A percentile compares a stretch with the other conserved stretches of the same genome.
These are phyloP conservation scores for Xylariomycetidae sp. DNA, from an alignment of 2,329 filamentous ascomycete genomes.

Conservation along the genomic window DNA sequence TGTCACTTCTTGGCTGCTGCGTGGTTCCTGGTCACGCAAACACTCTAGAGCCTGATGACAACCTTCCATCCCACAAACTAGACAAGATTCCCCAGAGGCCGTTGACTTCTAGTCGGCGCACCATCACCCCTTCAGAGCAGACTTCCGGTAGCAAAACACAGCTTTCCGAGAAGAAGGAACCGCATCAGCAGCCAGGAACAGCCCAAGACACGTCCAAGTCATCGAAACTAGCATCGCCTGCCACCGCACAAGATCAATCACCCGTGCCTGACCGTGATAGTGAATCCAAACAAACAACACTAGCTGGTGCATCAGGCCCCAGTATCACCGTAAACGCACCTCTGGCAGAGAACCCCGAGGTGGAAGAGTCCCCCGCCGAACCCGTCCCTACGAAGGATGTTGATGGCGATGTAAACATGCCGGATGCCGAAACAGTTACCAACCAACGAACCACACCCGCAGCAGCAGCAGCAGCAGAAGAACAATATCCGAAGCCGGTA, in stretches of 20 bases:
- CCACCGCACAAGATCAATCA: constrained; percentile 43
- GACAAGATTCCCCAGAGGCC: constrained; percentile 52
- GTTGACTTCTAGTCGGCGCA: constrained; percentile 49
- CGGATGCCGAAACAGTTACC: constrained; percentile 52
- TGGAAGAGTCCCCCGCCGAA: constrained; percentile 28
- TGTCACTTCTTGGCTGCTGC: constrained; percentile 64
- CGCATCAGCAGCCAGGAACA: constrained; percentile 24
- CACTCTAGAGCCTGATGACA: constrained; percentile 47
- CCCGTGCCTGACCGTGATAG: constrained; percentile 35
- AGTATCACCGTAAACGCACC: constrained; percentile 39
- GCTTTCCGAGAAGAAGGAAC: constrained; percentile 43
- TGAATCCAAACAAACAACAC: constrained; percentile 43
- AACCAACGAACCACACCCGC: constrained; percentile 35
- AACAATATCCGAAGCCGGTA: constrained; percentile 35
- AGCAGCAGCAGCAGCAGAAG: constrained; percentile 32
- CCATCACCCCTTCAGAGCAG: constrained; percentile 49
- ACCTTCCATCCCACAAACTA: constrained; percentile 51
- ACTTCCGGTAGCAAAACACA: constrained; percentile 36
- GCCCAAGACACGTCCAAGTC: constrained; percentile 31
- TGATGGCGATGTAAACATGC: constrained; percentile 64
- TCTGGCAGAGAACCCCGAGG: constrained; percentile 27
- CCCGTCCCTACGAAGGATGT: constrained; percentile 37
- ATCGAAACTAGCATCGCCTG: constrained; percentile 42
- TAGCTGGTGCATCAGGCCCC: constrained; percentile 30
- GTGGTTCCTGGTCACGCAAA: constrained; percentile 57